Evolutionary conservation across 2,329 filamentous ascomycete species (phyloP), one percentile per base, ranked within the genome.

Genomic region (Rosellinia necatrix): DNA sequence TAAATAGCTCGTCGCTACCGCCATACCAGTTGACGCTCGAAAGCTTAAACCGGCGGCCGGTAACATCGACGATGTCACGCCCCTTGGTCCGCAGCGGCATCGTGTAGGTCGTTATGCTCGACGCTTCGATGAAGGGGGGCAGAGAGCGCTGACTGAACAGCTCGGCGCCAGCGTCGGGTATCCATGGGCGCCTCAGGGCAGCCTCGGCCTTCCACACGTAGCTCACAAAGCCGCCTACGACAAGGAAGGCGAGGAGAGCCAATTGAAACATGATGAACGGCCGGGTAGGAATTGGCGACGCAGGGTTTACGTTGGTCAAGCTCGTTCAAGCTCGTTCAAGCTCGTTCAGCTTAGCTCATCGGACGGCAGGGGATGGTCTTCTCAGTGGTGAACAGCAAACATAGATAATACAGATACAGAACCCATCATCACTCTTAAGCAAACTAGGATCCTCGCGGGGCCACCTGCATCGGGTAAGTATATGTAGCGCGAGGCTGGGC

Each of bases 11-110:
- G 65, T 89, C 86, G 66, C 84, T 87, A 3, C 81, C 86, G 29
- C 87, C 86, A 68, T 89, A 89, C 86, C 86, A 89, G 72, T 89
- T 89, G 66, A 88, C 76, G 17, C 82, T 85, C 15, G 82, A 74
- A 6, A 90, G 76, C 73, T 85, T 86, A 71, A 85, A 83, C 25
- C 84, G 79, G 25, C 78, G 75, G 34, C 80, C 82, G 1, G 74
- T 66, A 7, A 76, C 72, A 71, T 89, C 86, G 49, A 88, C 77
- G 24, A 89, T 78, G 60, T 87, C 68, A 38, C 86, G 79, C 5
- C 86, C 86, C 24, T 72, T 70, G 1, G 86, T 85, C 47, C 77
- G 78, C 37, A 89, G 74, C 13, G 86, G 86, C 38, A 87, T 76
- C 41, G 72, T 67, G 70, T 82, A 87, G 22, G 73, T 72, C 15